Base-by-base conservation (phyloP, 2,329 filamentous ascomycete genomes). In the Didymella keratinophila region DNA sequence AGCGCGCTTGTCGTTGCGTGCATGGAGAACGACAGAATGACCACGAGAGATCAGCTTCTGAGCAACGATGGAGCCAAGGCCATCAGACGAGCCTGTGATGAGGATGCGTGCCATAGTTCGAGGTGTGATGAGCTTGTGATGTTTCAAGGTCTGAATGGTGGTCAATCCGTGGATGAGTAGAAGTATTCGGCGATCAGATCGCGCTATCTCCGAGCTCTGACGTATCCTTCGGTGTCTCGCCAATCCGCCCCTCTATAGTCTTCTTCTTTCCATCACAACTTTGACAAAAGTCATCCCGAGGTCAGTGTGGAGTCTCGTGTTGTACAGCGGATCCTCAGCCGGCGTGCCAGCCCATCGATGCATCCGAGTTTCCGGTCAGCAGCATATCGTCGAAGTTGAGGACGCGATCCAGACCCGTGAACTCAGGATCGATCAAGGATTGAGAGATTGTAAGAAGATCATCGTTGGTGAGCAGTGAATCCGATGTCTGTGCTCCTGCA, bases 31-130 rank as follows among this genome's bases (percentile, higher is more conserved):
- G 18, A 87, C 84, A 4, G 79, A 75, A 71, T 87, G 84, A 43
- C 85, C 84, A 52, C 79, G 78, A 4, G 80, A 73, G 46, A 80
- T 65, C 27, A 87, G 81, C 7, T 78, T 75, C 58, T 81, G 78
- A 36, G 85, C 85, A 1, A 83, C 80, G 1, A 80, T 74, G 23
- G 78, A 79, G 53, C 85, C 85, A 32, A 87, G 79, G 58, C 84
- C 85, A 67, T 87, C 85, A 12, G 82, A 81, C 21, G 83, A 86
- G 44, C 85, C 84, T 9, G 85, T 87, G 58, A 87, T 85, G 52
- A 83, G 71, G 60, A 84, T 80, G 27, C 79, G 77, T 42, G 73
- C 78, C 79, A 82, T 82, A 23, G 6, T 50, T 1, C 18, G 21
- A 28, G 20, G 7, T 32, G 16, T 20, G 43, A 12, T 20, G 27